Evolutionary conservation across 805 yeast species (phyloP).

Genomic region (Lipomyces orientalis): DNA sequence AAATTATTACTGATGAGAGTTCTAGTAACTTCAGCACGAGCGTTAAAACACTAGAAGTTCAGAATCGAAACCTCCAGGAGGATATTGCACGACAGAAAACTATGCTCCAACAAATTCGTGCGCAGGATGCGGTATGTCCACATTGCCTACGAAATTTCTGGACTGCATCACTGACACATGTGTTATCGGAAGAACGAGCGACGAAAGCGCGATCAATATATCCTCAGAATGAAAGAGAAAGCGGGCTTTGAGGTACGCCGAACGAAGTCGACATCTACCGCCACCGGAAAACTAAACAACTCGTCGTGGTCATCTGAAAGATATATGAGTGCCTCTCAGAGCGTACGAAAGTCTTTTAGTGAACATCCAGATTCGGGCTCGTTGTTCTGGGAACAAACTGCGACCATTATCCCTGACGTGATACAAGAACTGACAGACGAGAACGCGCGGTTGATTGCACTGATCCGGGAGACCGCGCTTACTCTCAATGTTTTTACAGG

Average conservation of each 20-base stretch:
- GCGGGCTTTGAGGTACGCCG: conserved; percentile 37
- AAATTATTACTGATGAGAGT: not conserved
- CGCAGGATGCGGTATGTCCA: conserved; percentile 29
- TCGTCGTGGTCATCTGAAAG: conserved; percentile 16
- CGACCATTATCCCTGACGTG: conserved; percentile 25
- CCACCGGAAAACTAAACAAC: conserved; percentile 21
- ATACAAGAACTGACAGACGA: conserved; percentile 32
- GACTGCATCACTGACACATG: not conserved
- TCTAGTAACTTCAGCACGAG: conserved; percentile 18
- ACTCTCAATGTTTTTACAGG: conserved; percentile 34
- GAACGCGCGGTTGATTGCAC: conserved; percentile 30
- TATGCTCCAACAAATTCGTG: conserved; percentile 25
- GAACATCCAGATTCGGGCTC: conserved; percentile 20
- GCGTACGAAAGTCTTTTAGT: conserved; percentile 13
- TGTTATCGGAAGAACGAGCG: conserved; percentile 20
- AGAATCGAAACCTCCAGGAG: conserved; percentile 26
- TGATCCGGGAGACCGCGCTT: conserved; percentile 31
- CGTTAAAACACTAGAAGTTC: conserved; percentile 23
- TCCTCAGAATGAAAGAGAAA: conserved; percentile 35
- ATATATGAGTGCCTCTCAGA: not conserved
- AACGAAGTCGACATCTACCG: conserved; percentile 19
- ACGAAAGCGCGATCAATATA: conserved; percentile 34
- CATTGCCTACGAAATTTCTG: not conserved
- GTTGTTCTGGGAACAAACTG: conserved; percentile 19
- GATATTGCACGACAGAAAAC: conserved; percentile 29